Evolutionary conservation across 345 rosid genomes (phyloP).

Genomic region (Arabis alpina): DNA sequence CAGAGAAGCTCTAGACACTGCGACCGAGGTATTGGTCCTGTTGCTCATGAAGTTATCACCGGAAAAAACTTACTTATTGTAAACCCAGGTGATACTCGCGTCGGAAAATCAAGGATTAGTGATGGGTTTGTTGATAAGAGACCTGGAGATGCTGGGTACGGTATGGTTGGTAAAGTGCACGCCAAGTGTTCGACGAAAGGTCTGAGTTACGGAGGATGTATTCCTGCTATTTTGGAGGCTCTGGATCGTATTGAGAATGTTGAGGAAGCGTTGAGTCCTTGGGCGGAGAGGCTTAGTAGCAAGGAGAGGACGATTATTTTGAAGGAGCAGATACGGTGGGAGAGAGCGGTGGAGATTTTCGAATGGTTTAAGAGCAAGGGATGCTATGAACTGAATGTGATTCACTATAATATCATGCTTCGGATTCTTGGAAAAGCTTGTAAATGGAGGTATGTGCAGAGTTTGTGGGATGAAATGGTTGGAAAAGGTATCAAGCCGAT

Average conservation of each 20-base stretch:
- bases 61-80: slow-evolving; percentile 39
- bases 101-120: slow-evolving; percentile 13
- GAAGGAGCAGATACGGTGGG: slow-evolving; percentile 85
- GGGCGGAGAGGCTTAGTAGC: slow-evolving; percentile 73
- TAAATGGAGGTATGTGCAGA: slow-evolving; percentile 64
- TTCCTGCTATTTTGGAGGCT: slow-evolving; percentile 73
- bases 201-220: slow-evolving; percentile 64
- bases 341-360: slow-evolving; percentile 85
- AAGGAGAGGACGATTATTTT: slow-evolving; percentile 85
- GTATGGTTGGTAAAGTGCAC: slow-evolving; percentile 47
- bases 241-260: slow-evolving; percentile 60
- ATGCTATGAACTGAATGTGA: slow-evolving; percentile 77
- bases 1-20: slow-evolving; percentile 38
- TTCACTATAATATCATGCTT: slow-evolving; percentile 84
- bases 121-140: slow-evolving; percentile 37
- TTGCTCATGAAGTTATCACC: slow-evolving; percentile 39
- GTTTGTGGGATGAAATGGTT: slow-evolving; percentile 74
- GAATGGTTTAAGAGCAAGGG: slow-evolving; percentile 78
- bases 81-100: slow-evolving; percentile 44
- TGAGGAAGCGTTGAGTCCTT: slow-evolving; percentile 75
- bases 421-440: slow-evolving; percentile 71
- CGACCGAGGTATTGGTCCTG: slow-evolving; percentile 34
- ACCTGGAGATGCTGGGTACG: slow-evolving; percentile 16
- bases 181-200: slow-evolving; percentile 85
- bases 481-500: slow-evolving; percentile 54